Conservation (phyloP, 2,329 filamentous ascomycete species). For the Alternaria ventricosa region DNA sequence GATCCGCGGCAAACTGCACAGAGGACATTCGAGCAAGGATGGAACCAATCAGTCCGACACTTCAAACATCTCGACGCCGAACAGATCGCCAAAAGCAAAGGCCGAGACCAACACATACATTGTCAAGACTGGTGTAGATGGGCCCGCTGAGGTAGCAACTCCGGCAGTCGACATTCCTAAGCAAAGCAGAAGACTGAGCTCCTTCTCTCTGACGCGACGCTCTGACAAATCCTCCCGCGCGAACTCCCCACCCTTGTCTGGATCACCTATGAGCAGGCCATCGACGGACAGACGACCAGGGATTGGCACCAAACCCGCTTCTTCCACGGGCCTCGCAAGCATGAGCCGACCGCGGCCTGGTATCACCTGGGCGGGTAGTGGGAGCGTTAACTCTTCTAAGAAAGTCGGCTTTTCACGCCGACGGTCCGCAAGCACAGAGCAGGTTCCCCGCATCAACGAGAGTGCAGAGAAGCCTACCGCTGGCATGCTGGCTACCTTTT, state of each 20-base stretch:
- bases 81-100: conserved; percentile 6
- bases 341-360: conserved; percentile 37
- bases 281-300: conserved; percentile 21
- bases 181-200: conserved; percentile 39
- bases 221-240: conserved; percentile 48
- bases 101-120: conserved; percentile 23
- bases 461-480: conserved; percentile 38
- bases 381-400: conserved; percentile 22
- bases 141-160: conserved; percentile 29
- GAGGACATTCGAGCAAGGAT: conserved; percentile 12
- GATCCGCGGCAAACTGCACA: conserved; percentile 36
- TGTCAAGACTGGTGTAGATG: conserved; percentile 41
- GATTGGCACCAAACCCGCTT: conserved; percentile 31
- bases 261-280: conserved; percentile 46
- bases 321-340: conserved; percentile 37
- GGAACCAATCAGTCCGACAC: conserved; percentile 3
- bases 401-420: conserved; percentile 34
- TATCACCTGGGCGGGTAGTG: conserved; percentile 40
- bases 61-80: conserved; percentile 1
- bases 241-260: conserved; percentile 45
- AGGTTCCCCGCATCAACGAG: conserved; percentile 32
- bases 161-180: conserved; percentile 33
- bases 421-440: conserved; percentile 48
- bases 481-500: conserved; percentile 45
- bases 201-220: conserved; percentile 48